A percentile compares a stretch with the other conserved stretches of the same genome.
phyloP scores from a whole-genome alignment of 2,329 filamentous ascomycete species.

The Aureobasidium sp. region DNA sequence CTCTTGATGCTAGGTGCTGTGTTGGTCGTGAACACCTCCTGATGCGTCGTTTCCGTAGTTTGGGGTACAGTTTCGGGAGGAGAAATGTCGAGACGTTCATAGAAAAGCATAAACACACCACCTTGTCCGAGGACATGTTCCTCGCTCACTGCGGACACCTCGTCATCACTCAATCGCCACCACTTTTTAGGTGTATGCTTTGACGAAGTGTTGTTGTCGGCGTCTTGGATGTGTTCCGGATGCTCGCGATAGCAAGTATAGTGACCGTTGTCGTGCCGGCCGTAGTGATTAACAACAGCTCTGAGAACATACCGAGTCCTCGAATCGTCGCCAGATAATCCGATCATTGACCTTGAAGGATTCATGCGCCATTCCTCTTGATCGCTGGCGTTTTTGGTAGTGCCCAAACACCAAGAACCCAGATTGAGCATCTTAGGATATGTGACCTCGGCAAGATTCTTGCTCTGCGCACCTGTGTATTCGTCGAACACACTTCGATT shows the following conservation, averaged over 20 bases:
- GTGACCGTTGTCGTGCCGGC: constrained; percentile 89
- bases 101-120: constrained; percentile 96
- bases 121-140: constrained; percentile 65
- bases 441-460: constrained; percentile 72
- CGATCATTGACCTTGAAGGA: constrained; percentile 66
- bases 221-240: constrained; percentile 29
- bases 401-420: constrained; percentile 74
- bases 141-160: constrained; percentile 68
- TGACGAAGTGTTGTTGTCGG: constrained; percentile 24
- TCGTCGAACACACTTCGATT: constrained; percentile 91
- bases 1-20: neutral
- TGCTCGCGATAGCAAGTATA: constrained; percentile 86
- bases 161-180: constrained; percentile 90
- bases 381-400: constrained; percentile 21
- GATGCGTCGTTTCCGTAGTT: neutral
- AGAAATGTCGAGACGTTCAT: constrained; percentile 53
- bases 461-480: constrained; percentile 67
- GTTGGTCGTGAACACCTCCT: neutral
- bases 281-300: constrained; percentile 82
- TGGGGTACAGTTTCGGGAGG: neutral
- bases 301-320: constrained; percentile 62
- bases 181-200: constrained; percentile 49
- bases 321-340: constrained; percentile 25
- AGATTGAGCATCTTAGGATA: constrained; percentile 73
- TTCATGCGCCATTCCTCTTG: constrained; percentile 65